Base-by-base conservation (phyloP, 2,329 filamentous ascomycete genomes). In the Colletotrichum sp. region DNA sequence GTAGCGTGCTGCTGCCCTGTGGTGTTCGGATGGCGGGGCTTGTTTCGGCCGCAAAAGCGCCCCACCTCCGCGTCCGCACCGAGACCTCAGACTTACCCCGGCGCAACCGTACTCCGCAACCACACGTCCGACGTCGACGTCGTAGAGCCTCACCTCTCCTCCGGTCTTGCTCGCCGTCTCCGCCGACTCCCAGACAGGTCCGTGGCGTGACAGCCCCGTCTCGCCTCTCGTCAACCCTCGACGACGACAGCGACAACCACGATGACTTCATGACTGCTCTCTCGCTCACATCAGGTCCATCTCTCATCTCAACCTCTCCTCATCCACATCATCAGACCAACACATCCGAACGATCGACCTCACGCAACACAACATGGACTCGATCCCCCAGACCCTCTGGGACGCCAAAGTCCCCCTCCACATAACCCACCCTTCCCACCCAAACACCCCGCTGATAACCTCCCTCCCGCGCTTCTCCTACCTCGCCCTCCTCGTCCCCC, bases 401-500 rank as follows among this genome's bases (percentile, higher is more conserved):
- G 83, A 83, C 77, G 84, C 89, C 73, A 87, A 87, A 72, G 85
- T 92, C 74, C 90, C 91, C 10, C 82, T 92, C 64, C 83, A 87
- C 82, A 89, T 92, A 79, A 90, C 87, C 3, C 89, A 92, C 82
- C 82, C 86, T 16, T 84, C 85, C 3, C 83, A 85, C 28, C 86
- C 87, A 56, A 84, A 85, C 76, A 83, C 84, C 64, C 89, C 89
- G 22, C 91, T 91, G 79, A 84, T 91, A 80, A 86, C 88, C 39
- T 86, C 86, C 68, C 84, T 92, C 73, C 90, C 91, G 62, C 89
- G 91, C 78, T 91, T 92, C 82, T 88, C 89, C 83, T 92, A 92
- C 83, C 86, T 92, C 10, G 88, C 91, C 13, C 85, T 91, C 76
- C 86, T 92, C 36, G 85, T 91, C 56, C 90, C 91, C 28, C 89